Evolutionary conservation across 2,329 filamentous ascomycete genomes (phyloP).

Genomic region (Fusarium temperatum): DNA sequence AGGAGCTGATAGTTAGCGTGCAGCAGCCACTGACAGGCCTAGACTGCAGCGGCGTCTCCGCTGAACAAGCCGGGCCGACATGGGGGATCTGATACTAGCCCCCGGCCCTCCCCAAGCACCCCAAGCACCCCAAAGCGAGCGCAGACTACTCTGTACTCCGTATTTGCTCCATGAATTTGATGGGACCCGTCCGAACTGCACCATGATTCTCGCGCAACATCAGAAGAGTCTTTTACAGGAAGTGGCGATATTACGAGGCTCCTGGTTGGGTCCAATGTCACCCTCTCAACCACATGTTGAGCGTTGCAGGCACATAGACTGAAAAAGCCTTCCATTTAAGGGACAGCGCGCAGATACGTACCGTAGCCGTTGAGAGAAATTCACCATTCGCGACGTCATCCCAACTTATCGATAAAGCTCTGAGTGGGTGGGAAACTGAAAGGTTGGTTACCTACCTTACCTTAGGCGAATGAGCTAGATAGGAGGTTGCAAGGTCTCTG

Average conservation of each 20-base stretch:
- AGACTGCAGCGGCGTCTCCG: conserved; percentile 4
- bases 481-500: conserved; percentile 36
- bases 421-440: conserved; percentile 16
- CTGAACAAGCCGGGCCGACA: conserved; percentile 29
- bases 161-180: conserved; percentile 18
- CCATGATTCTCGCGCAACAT: conserved; percentile 28
- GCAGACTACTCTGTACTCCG: neutral
- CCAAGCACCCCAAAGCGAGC: neutral
- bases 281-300: conserved; percentile 22
- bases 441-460: conserved; percentile 10
- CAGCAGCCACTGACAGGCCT: conserved; percentile 17
- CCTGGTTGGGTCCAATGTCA: conserved; percentile 18
- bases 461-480: conserved; percentile 31
- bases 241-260: conserved; percentile 27
- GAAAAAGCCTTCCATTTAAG: conserved; percentile 15
- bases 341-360: conserved; percentile 34
- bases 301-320: conserved; percentile 5
- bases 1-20: neutral
- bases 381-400: conserved; percentile 40
- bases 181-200: conserved; percentile 14
- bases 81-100: conserved; percentile 29
- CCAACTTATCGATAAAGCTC: conserved; percentile 45
- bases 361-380: conserved; percentile 36
- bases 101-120: conserved; percentile 4
- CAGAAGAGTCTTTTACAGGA: conserved; percentile 19